These are phyloP conservation scores for Mycena pura DNA, from an alignment of 768 basidiomycete species.

Conservation along the genomic window DNA sequence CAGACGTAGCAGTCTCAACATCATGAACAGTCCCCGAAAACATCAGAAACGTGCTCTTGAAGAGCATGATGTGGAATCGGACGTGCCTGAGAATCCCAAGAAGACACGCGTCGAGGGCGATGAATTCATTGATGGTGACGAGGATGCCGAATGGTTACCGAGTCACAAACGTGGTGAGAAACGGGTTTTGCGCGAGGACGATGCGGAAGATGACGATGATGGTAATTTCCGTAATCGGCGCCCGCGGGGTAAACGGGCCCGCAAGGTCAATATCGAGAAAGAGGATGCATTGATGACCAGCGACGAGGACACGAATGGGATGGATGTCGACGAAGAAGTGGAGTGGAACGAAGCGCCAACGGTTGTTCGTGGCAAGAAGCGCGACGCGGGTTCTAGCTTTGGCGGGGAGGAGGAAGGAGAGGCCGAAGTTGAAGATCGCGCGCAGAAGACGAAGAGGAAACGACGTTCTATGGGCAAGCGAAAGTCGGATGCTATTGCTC, in stretches of 20 bases:
- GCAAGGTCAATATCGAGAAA: slow-evolving; percentile 58
- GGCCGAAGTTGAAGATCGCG: slow-evolving; percentile 42
- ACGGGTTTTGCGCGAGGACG: slow-evolving; percentile 54
- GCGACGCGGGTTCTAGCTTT: slow-evolving; percentile 76
- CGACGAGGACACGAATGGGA: slow-evolving; percentile 46
- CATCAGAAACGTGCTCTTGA: slow-evolving; percentile 52
- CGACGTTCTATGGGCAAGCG: slow-evolving; percentile 62
- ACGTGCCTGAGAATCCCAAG: slow-evolving; percentile 52
- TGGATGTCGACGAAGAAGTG: slow-evolving; percentile 56
- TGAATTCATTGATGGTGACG: slow-evolving; percentile 54
- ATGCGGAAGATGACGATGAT: slow-evolving; percentile 54
- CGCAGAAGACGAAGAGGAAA: slow-evolving; percentile 58
- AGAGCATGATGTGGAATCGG: slow-evolving; percentile 49
- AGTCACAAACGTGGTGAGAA: slow-evolving; percentile 53
- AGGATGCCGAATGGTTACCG: slow-evolving; percentile 50
- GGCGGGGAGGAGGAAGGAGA: slow-evolving; percentile 61
- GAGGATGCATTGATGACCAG: slow-evolving; percentile 35
- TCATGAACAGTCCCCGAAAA: slow-evolving; percentile 35
- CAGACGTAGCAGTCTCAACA: slow-evolving; percentile 41
- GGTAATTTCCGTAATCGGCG: slow-evolving; percentile 42
- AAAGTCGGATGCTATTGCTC: slow-evolving; percentile 50
- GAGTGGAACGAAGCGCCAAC: slow-evolving; percentile 50
- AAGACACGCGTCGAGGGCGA: slow-evolving; percentile 60
- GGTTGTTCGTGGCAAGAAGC: slow-evolving; percentile 70
- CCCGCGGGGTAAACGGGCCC: slow-evolving; percentile 58